Percentiles rank a stretch among this genome's conserved stretches.
These are phyloP conservation scores for Pelargonium fulgidum DNA, from an alignment of 441 rosid species.

Conservation along the genomic window DNA sequence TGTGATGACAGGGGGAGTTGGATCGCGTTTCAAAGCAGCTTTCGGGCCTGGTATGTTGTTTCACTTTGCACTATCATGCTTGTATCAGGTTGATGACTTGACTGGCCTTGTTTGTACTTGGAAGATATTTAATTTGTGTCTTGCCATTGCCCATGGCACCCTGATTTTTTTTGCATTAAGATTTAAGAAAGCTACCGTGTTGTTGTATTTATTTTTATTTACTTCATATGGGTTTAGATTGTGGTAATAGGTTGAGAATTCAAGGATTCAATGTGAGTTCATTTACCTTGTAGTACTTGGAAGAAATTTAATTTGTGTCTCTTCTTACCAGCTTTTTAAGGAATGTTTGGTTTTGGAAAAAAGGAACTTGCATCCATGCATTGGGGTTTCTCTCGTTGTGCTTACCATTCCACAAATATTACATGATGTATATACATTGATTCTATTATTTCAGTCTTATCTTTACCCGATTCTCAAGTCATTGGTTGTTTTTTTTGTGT, in stretches of 20 bases:
- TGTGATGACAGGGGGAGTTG: conserved; percentile 49
- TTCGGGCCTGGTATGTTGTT: conserved; percentile 32
- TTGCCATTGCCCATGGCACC: too few species aligned
- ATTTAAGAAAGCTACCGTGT: not conserved
- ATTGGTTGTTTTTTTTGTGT: not conserved
- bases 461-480: conserved; percentile 2
- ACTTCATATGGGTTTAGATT: not conserved
- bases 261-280: not conserved
- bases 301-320: not conserved
- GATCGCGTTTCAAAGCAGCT: conserved; percentile 46
- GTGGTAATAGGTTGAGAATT: not conserved
- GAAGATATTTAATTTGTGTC: too few species aligned
- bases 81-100: not conserved
- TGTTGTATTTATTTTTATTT: not conserved
- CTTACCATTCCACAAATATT: not conserved
- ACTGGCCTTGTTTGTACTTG: too few species aligned
- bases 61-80: not conserved
- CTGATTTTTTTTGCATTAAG: not conserved
- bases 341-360: conserved; percentile 3
- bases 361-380: not conserved
- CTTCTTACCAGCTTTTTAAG: not conserved
- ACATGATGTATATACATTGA: not conserved
- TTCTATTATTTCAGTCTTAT: not conserved
- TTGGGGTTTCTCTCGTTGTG: not conserved
- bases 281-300: conserved; percentile 1